Base-by-base conservation (phyloP, 495 filamentous ascomycete genomes). In the Aspergillus haitiensis region DNA sequence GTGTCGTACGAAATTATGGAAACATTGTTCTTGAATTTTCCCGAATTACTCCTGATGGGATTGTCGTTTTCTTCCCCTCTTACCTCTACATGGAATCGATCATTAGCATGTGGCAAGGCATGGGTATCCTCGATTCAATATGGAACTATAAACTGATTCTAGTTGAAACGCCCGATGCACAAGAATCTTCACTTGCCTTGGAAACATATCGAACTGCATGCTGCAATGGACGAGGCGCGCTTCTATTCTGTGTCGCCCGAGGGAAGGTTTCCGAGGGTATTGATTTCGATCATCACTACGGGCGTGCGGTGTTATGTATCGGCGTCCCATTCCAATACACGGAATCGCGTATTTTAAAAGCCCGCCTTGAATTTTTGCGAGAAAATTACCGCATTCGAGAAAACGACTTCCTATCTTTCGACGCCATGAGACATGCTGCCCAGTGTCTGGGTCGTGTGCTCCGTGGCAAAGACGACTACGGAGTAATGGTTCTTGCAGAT, bases 11-110 rank as follows among this genome's bases (percentile, higher is more conserved):
- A 40, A 99, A 99, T 71, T 99, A 97, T 66, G 95, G 95, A 39
- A 91, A 86, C 59, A 80, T 99, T 6, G 77, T 99, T 15, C 91
- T 91, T 27, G 95, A 98, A 67, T 97, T 99, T 67, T 85, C 91
- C 37, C 92, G 89, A 71, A 86, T 97, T 63, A 98, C 94, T 0
- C 95, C 95, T 0, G 95, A 99, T 65, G 95, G 95, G 53, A 86
- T 99, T 73, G 94, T 98, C 35, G 95, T 99, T 49, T 99, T 99
- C 81, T 99, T 99, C 73, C 95, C 95, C 0, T 95, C 90, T 1
- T 99, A 99, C 67, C 83, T 99, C 3, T 99, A 99, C 78, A 98
- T 99, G 95, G 95, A 99, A 68, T 91, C 87, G 39, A 97, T 98
- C 69, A 97, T 99, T 69, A 90, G 86, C 72, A 96, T 96, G 88